These are phyloP conservation scores for Aspergillus sp. DNA, from an alignment of 2,329 filamentous ascomycete genomes.

Conservation along the genomic window DNA sequence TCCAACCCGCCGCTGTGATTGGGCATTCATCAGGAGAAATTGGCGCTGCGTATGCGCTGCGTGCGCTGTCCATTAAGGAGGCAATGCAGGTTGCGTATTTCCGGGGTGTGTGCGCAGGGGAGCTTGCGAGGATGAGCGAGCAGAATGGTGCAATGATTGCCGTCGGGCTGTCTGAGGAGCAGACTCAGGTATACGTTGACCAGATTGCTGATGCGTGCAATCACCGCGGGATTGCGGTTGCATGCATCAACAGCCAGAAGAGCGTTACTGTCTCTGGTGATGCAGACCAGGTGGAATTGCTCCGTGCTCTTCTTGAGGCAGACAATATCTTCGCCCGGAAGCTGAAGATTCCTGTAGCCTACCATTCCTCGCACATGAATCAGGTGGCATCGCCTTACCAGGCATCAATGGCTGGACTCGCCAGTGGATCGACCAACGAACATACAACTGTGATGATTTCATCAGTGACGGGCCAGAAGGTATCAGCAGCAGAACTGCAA, in stretches of 20 bases:
- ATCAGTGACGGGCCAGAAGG: not conserved
- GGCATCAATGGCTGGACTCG: slow-evolving; percentile 5
- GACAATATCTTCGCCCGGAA: slow-evolving; percentile 4
- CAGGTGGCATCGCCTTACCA: slow-evolving; percentile 12
- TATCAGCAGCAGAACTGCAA: not conserved
- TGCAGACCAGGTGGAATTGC: slow-evolving; percentile 1
- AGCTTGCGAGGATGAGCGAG: slow-evolving; percentile 3
- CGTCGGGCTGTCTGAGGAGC: slow-evolving; percentile 10
- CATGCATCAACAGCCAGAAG: slow-evolving; percentile 2
- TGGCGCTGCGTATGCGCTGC: not conserved
- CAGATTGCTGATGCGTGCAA: no score
- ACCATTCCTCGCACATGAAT: slow-evolving; percentile 40
- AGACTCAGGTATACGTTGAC: no score
- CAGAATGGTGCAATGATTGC: slow-evolving; percentile 24
- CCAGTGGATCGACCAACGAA: not conserved
- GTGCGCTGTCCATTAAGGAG: no score
- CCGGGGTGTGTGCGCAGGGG: no score
- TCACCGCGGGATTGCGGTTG: slow-evolving; percentile 1
- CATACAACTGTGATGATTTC: no score
- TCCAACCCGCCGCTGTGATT: not conserved
- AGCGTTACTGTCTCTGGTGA: slow-evolving; percentile 7
- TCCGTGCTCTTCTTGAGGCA: not conserved
- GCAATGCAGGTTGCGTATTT: no score
- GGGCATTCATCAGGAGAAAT: not conserved
- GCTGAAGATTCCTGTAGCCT: slow-evolving; percentile 33